Evolutionary conservation across 75 land plant species (phyloP), one percentile per base, ranked within the genome.

Genomic region (Pseudotsuga menziesii): DNA sequence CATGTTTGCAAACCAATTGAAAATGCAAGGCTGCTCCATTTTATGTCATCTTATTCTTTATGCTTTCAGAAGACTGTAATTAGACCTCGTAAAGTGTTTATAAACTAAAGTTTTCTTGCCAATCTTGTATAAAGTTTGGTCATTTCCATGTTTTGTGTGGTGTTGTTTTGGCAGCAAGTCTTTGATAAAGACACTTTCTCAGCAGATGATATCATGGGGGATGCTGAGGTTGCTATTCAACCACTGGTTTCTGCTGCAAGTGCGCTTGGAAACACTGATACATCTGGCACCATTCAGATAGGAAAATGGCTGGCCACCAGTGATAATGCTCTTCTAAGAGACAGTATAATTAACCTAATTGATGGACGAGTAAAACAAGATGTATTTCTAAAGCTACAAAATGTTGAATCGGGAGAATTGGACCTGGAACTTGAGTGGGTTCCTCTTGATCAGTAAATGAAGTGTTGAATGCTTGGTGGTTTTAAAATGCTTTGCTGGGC

Each of bases 121-220:
- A 48, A 9, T 48, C 54, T 9, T 11, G 9, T 48, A 48, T 48
- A 48, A 48, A 48, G 54, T 48, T 48, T 48, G 54, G 9, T 48
- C 20, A 62, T 17, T 17, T 79, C 39, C 76, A 60, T 9, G 25
- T 32, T 48, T 9, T 48, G 12, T 48, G 54, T 48, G 54, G 54
- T 11, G 54, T 48, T 8, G 54, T 48, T 3, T 58, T 5, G 78
- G 67, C 93, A 94, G 97, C 78, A 83, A 82, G 98, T 97, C 25
- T 97, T 82, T 76, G 99, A 97, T 79, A 87, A 97, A 75, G 98
- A 97, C 60, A 83, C 79, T 62, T 92, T 97, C 76, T 75, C 85
- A 20, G 78, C 91, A 20, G 99, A 97, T 76, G 99, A 97, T 71
- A 84, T 72, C 15, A 97, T 97, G 99, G 99, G 99, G 7, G 98